phyloP scores from a whole-genome alignment of 1,284 basidiomycete genomes.

The Hypsizygus ulmarius region DNA sequence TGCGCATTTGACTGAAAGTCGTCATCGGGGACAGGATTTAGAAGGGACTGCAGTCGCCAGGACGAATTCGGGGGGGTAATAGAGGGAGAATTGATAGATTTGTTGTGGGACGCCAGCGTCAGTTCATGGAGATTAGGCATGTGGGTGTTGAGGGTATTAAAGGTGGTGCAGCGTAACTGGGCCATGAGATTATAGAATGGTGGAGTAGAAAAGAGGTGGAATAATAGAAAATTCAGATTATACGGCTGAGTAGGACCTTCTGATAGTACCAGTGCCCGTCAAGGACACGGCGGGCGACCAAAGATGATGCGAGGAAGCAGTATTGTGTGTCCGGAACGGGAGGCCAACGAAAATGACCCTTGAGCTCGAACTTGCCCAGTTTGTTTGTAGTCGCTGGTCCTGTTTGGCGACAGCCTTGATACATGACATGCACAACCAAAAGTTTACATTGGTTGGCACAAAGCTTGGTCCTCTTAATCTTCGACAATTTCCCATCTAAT shows the following conservation, averaged over 20 bases:
- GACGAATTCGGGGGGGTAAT: constrained; percentile 21
- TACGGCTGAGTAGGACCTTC: not conserved
- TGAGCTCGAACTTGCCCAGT: not conserved
- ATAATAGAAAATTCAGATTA: constrained; percentile 2
- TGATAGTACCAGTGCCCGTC: constrained; percentile 11
- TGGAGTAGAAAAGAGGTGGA: constrained; percentile 6
- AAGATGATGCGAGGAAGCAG: not conserved
- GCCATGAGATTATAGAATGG: constrained; percentile 12
- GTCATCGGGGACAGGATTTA: constrained; percentile 15
- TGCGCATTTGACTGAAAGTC: constrained; percentile 34
- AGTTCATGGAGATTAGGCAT: constrained; percentile 15
- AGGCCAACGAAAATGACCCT: no score
- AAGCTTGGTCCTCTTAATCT: not conserved
- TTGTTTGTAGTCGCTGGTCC: constrained; percentile 1
- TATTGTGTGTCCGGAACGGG: not conserved
- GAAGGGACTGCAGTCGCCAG: constrained; percentile 7
- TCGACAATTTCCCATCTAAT: constrained; percentile 78
- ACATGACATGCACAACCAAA: not conserved
- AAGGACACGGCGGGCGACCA: constrained; percentile 10
- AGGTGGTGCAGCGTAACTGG: constrained; percentile 15
- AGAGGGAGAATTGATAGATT: constrained; percentile 22
- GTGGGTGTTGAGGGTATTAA: constrained; percentile 13
- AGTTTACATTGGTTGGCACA: no score
- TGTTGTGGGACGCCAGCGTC: constrained; percentile 31
- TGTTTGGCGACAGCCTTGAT: no score